Evolutionary conservation across 495 filamentous ascomycete species (phyloP), one percentile per base, ranked within the genome.

Genomic region (Darksidea phi): DNA sequence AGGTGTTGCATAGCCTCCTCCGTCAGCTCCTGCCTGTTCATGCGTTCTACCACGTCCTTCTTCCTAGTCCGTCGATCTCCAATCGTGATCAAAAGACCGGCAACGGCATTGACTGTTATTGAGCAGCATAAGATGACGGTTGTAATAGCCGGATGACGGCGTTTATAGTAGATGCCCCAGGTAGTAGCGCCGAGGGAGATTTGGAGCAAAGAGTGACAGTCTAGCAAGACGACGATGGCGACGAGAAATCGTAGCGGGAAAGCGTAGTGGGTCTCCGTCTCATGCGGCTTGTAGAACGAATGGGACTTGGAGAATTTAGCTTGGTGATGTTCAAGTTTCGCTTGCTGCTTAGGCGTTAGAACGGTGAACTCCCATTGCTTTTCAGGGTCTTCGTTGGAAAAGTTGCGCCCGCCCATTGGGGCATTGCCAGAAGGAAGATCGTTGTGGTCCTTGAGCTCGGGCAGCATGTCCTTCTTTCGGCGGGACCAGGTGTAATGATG

Each of bases 231-330:
- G 2, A 90, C 84, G 37, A 90, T 82, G 37, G 87, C 80, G 41
- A 91, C 75, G 26, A 91, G 81, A 18, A 89, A 74, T 36, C 81
- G 80, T 7, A 88, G 76, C 0, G 89, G 88, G 65, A 91, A 93
- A 6, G 89, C 88, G 67, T 86, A 80, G 67, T 93, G 89, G 1
- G 88, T 91, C 38, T 81, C 73, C 0, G 88, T 91, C 74, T 91
- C 89, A 73, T 93, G 88, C 0, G 89, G 89, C 69, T 89, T 89
- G 77, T 91, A 93, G 73, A 90, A 93, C 1, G 87, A 88, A 67
- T 93, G 89, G 0, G 85, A 87, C 51, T 84, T 87, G 63, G 85
- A 77, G 61, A 91, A 86, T 66, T 90, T 91, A 32, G 74, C 78
- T 64, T 90, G 86, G 67, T 93, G 88, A 63, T 91, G 83, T 36